A percentile compares a stretch with the other conserved stretches of the same genome.
Evolutionary conservation across 2,329 filamentous ascomycete species (phyloP).

Genomic region (Xylariaceae sp.): DNA sequence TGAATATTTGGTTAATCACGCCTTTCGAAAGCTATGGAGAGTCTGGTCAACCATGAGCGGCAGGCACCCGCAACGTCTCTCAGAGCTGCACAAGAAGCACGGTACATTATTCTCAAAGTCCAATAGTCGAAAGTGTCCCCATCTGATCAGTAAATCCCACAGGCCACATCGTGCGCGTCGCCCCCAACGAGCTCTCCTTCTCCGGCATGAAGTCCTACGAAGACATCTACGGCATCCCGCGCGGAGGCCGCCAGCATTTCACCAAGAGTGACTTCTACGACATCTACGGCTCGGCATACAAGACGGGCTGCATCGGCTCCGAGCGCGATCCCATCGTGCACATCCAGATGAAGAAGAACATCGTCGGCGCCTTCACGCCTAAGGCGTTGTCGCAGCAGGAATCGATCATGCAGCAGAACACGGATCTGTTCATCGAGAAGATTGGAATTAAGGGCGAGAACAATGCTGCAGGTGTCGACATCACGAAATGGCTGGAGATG

Average conservation of each 20-base stretch:
- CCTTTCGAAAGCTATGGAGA: slow-evolving; percentile 15
- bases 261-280: slow-evolving; percentile 22
- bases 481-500: neutral
- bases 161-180: slow-evolving; percentile 20
- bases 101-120: slow-evolving; percentile 3
- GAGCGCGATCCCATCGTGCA: slow-evolving; percentile 18
- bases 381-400: slow-evolving; percentile 14
- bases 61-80: slow-evolving; percentile 10
- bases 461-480: neutral
- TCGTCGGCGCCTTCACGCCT: slow-evolving; percentile 14
- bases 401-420: slow-evolving; percentile 10
- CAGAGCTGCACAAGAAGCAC: slow-evolving; percentile 15
- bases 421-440: slow-evolving; percentile 5
- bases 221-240: slow-evolving; percentile 17
- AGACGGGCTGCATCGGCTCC: slow-evolving; percentile 15
- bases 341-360: slow-evolving; percentile 16
- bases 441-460: neutral
- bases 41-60: slow-evolving; percentile 18
- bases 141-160: neutral
- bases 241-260: neutral
- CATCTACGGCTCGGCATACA: slow-evolving; percentile 16
- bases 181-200: slow-evolving; percentile 21
- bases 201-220: slow-evolving; percentile 12
- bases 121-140: neutral
- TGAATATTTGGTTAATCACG: neutral